phyloP scores from a whole-genome alignment of 1,284 basidiomycete species.

The Trichosporon faecale region DNA sequence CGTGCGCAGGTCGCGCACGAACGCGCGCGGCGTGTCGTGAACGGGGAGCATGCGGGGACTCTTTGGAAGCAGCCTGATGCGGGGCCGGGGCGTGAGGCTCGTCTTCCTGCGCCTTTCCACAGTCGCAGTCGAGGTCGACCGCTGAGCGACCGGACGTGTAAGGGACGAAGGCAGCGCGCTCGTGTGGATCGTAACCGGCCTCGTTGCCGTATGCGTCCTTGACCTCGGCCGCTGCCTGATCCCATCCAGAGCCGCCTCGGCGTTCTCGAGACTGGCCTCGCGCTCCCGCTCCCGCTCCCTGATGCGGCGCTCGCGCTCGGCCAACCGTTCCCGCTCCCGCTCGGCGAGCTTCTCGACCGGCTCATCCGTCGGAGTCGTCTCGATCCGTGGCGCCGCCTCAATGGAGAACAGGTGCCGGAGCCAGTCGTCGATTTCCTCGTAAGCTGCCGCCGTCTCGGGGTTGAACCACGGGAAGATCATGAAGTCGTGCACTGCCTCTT shows the following conservation, averaged over 20 bases:
- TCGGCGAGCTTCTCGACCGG: not conserved
- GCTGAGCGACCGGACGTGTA: not conserved
- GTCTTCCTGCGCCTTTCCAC: not conserved
- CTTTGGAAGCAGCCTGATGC: not conserved
- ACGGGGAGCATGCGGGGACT: not conserved
- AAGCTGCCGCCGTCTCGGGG: constrained; percentile 37
- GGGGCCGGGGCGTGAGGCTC: not conserved
- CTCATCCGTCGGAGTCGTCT: not conserved
- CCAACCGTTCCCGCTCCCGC: not conserved
- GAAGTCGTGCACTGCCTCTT: constrained; percentile 47
- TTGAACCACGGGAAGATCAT: constrained; percentile 47
- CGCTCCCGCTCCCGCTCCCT: not conserved
- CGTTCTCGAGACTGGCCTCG: not conserved
- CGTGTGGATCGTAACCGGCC: not conserved
- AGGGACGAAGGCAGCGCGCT: not conserved
- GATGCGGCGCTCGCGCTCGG: not conserved
- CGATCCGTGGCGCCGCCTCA: constrained; percentile 17
- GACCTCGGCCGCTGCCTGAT: not conserved
- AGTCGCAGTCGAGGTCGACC: not conserved
- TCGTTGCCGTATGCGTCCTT: not conserved
- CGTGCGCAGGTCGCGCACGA: not conserved
- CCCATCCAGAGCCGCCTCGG: not conserved
- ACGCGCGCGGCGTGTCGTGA: not conserved
- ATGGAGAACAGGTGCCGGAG: constrained; percentile 29
- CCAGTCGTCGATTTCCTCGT: constrained; percentile 43